phyloP scores from a whole-genome alignment of 768 basidiomycete genomes.

The Boletus fagicola region DNA sequence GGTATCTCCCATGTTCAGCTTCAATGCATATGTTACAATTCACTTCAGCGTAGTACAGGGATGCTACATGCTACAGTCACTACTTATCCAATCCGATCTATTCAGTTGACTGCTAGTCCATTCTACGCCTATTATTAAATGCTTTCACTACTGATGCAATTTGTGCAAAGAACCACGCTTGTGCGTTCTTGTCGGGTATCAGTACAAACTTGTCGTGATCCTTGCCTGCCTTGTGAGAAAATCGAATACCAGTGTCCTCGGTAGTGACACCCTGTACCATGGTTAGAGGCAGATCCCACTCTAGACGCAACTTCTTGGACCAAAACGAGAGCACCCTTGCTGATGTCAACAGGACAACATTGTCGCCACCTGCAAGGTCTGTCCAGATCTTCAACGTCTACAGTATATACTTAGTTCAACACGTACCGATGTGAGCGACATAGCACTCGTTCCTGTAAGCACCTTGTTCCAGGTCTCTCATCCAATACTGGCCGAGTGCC shows the following conservation, averaged over 20 bases:
- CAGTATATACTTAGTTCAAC: not conserved
- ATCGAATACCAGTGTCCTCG: conserved; percentile 88
- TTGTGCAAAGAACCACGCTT: conserved; percentile 79
- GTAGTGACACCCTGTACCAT: conserved; percentile 85
- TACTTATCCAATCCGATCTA: conserved; percentile 17
- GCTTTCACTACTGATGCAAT: conserved; percentile 73
- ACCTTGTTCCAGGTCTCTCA: conserved; percentile 91
- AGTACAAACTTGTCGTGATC: conserved; percentile 75
- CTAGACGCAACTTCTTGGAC: conserved; percentile 78
- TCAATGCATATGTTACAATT: conserved; percentile 28
- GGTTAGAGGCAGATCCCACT: conserved; percentile 89
- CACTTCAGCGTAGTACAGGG: conserved; percentile 23
- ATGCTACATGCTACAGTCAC: conserved; percentile 24
- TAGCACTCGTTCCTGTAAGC: conserved; percentile 81
- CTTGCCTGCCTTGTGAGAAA: conserved; percentile 74
- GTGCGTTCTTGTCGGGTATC: conserved; percentile 71
- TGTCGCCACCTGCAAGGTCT: conserved; percentile 81
- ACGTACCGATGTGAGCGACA: conserved; percentile 87
- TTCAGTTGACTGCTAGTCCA: conserved; percentile 45
- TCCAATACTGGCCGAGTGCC: conserved; percentile 94
- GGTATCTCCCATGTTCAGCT: conserved; percentile 22
- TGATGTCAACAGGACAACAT: conserved; percentile 76
- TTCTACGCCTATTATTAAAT: conserved; percentile 71
- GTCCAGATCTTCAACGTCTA: conserved; percentile 13
- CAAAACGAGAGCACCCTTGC: conserved; percentile 79